These are phyloP conservation scores for Platanthera zijinensis DNA, from an alignment of 106 monocot genomes.

Conservation along the genomic window DNA sequence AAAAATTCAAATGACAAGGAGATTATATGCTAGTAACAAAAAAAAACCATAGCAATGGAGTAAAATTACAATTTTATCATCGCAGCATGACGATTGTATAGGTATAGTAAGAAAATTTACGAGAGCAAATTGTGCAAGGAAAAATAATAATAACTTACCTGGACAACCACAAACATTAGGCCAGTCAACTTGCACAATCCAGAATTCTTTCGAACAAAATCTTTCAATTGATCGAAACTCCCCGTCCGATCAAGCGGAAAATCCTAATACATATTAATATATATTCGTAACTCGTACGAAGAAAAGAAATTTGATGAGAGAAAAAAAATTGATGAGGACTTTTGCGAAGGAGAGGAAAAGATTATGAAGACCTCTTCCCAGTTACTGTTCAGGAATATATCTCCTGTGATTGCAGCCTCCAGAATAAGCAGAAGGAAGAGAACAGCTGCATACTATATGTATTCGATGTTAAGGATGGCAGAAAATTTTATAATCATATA, in stretches of 20 bases:
- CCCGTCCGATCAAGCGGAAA: slow-evolving; percentile 75
- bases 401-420: slow-evolving; percentile 63
- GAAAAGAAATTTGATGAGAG: background rate
- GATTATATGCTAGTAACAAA: too few relatives aligned
- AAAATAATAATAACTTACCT: slow-evolving; percentile 26
- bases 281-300: background rate
- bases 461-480: slow-evolving; percentile 36
- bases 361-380: slow-evolving; percentile 76
- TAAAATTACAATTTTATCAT: too few relatives aligned
- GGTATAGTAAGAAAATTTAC: too few relatives aligned
- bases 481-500: background rate
- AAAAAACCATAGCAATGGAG: too few relatives aligned
- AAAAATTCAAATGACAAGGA: too few relatives aligned
- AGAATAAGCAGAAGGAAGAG: slow-evolving; percentile 44
- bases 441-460: slow-evolving; percentile 35
- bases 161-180: slow-evolving; percentile 48
- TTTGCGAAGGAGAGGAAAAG: background rate
- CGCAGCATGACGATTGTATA: too few relatives aligned
- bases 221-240: slow-evolving; percentile 61
- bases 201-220: slow-evolving; percentile 67
- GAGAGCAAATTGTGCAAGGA: too few relatives aligned
- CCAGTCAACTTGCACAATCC: slow-evolving; percentile 83
- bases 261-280: slow-evolving; percentile 31
- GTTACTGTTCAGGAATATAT: slow-evolving; percentile 67
- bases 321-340: background rate